Evolutionary conservation across 352 stramenopile species (phyloP), one percentile per base, ranked within the genome.

Genomic region (Phytophthora sp.): DNA sequence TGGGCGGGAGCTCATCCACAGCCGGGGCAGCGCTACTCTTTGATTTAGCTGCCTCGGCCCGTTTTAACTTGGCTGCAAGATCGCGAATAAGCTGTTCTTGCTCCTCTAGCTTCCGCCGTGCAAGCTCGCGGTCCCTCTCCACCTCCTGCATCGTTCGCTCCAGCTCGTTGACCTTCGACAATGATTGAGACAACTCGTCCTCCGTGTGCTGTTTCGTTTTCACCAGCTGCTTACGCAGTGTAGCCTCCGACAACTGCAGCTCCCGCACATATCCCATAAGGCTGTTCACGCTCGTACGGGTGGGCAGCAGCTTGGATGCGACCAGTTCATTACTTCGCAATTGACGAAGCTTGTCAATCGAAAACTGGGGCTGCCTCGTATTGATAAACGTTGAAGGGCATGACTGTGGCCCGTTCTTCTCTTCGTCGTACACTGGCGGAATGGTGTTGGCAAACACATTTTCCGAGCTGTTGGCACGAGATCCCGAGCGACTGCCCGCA

Each of bases 221-320:
- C 11, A 85, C 76, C 7, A 94, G 57, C 21, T 94, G 81, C 16
- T 79, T 72, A 9, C 84, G 84, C 38, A 91, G 36, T 49, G 60
- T 84, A 16, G 82, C 75, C 54, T 91, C 84, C 2, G 86, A 94
- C 18, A 76, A 53, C 35, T 94, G 76, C 31, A 94, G 60, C 52
- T 94, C 86, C 0, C 76, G 80, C 41, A 94, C 84, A 53, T 93
- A 93, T 12, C 79, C 84, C 64, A 94, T 89, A 11, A 94, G 53
- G 38, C 74, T 88, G 46, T 90, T 83, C 41, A 94, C 66, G 15
- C 74, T 83, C 21, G 73, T 77, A 20, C 74, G 78, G 11, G 77
- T 84, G 2, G 84, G 80, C 44, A 93, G 58, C 29, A 94, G 47
- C 57, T 83, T 88, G 41, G 74, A 80, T 23, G 79, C 76, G 16